Base-by-base conservation (phyloP, 306 rosid genomes). In the Gillenia trifoliata region DNA sequence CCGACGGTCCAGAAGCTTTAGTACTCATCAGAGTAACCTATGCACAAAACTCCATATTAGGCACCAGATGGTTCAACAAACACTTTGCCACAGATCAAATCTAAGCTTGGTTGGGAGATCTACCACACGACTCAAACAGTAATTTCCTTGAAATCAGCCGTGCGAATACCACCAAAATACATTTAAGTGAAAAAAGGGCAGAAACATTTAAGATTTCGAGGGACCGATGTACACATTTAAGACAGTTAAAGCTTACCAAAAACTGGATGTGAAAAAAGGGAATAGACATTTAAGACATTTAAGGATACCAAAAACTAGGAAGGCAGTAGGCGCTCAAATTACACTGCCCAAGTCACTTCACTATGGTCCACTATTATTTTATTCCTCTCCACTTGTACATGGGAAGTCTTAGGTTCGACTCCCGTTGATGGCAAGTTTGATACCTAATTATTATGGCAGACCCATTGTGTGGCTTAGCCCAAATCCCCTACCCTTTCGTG, bases 1-100 rank as follows among this genome's bases (percentile, higher is more conserved):
- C 80, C 26, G 93, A 91, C 41, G 90, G 28, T 31, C 88, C 94
- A 75, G 86, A 74, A 25, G 86, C 95, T 91, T 92, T 94, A 67
- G 84, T 68, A 72, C 83, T 65, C 77, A 94, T 72, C 5, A 89
- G 63, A 55, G 96, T 82, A 79, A 77, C 93, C 99, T 94, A 68
- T 23, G 68, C 50, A 55, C 47, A 47, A 54, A 25, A 61, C 13
- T 13, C 13, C 3, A 67, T 30, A 69, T 60, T 28, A 65, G 31
- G 45, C 54, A 70, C 12, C 68, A 40, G 29, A 23, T 36, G 33
- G 49, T 38, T 36, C 52, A 23, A 45, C 66, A 71, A 71, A 31
- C 20, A 31, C 25, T 63, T n/a, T 20, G n/a, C 20, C 23, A 29
- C 49, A 23, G 20, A 50, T 26, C 25, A 68, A 57, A 25, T 8